Evolutionary conservation across 192 early-diverging fungal species (phyloP), one percentile per base, ranked within the genome.

Genomic region (Haplosporangium gracile): DNA sequence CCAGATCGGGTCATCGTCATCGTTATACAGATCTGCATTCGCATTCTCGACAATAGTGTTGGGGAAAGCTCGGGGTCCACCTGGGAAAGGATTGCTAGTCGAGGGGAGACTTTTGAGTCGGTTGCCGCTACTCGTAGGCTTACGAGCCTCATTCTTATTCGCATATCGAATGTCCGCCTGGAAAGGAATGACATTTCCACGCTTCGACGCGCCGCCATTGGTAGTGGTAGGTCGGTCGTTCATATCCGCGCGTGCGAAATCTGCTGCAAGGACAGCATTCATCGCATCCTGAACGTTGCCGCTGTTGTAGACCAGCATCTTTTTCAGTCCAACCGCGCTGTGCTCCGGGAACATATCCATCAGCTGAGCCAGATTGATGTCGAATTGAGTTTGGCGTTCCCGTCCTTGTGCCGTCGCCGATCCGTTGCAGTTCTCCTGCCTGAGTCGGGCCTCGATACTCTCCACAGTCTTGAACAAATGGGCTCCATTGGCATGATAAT

Each of bases 1-100:
- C 68, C 83, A 70, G 1, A 76, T 68, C 0, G 92, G 92, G 70
- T 93, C 90, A 57, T 92, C 87, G 1, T 79, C 83, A 72, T 92
- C 81, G 8, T 89, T 82, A 13, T 88, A 85, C 18, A 76, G 70
- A 49, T 90, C 88, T 5, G 82, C 75, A 34, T 85, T 82, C 22
- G 82, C 65, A 6, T 73, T 76, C 6, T 85, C 76, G 80, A 83
- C 42, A 34, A 88, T 82, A 75, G 73, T 92, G 77, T 79, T 89
- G 69, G 75, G 88, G 38, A 57, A 89, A 39, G 65, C 68, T 72
- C 40, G 76, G 53, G 63, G 11, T 43, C 76, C 45, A 42, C 47
- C 65, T n/a, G 77, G 78, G 34, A 77, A 75, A 0, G 76, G 76
- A 20, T 77, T 79, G 42, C 68, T 84, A 24, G 79, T 84, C 22